Percentiles rank a stretch among this genome's conserved stretches.
These are phyloP conservation scores for Botrytis pseudocinerea DNA, from an alignment of 2,329 filamentous ascomycete species.

Conservation along the genomic window DNA sequence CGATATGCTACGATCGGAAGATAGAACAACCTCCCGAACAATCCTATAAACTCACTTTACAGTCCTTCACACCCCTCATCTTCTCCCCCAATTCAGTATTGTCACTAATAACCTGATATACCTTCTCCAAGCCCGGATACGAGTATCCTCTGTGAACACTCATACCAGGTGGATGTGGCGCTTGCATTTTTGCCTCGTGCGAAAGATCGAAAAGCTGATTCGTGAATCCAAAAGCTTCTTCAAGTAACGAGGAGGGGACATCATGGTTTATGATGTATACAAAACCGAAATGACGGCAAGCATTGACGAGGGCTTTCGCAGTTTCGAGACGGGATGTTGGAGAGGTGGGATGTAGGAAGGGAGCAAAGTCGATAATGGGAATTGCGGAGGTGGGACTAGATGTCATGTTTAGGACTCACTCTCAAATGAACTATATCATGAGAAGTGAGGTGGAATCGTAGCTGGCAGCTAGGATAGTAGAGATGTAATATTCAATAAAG, in stretches of 20 bases:
- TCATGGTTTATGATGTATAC: constrained; percentile 52
- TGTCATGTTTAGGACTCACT: not conserved
- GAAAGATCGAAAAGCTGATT: constrained; percentile 48
- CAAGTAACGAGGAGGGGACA: constrained; percentile 43
- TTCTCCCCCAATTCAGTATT: constrained; percentile 46
- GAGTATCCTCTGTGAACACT: constrained; percentile 57
- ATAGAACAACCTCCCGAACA: too few species aligned
- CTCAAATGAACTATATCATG: not conserved
- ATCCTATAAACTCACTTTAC: constrained; percentile 46
- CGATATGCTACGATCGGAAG: not conserved
- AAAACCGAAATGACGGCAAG: constrained; percentile 49
- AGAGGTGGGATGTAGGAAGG: constrained; percentile 26
- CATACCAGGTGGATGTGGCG: constrained; percentile 51
- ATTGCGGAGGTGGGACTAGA: constrained; percentile 18
- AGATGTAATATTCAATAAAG: too few species aligned
- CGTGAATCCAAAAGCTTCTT: constrained; percentile 48
- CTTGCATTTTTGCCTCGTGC: constrained; percentile 49
- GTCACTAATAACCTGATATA: constrained; percentile 48
- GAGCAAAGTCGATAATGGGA: constrained; percentile 35
- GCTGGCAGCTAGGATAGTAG: too few species aligned
- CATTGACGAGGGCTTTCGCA: constrained; percentile 45
- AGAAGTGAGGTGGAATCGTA: not conserved
- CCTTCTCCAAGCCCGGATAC: constrained; percentile 55
- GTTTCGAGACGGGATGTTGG: constrained; percentile 38
- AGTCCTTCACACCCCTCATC: constrained; percentile 50